These are phyloP conservation scores for Arthrobotrys sphaeroides DNA, from an alignment of 2,329 filamentous ascomycete genomes.

Conservation along the genomic window DNA sequence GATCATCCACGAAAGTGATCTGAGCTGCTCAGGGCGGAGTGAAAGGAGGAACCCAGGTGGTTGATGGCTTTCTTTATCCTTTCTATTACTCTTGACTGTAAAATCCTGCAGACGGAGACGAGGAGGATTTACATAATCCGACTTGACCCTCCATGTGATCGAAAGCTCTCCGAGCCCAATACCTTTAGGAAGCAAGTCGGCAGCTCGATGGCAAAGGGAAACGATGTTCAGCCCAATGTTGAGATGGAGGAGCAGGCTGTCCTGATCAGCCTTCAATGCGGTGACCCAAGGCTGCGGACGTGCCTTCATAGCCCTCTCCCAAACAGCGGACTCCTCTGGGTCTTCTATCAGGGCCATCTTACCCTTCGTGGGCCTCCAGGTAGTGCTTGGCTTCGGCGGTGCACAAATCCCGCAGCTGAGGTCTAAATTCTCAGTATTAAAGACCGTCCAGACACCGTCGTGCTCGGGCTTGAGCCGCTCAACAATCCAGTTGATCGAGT, in stretches of 20 bases:
- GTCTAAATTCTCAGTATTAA: constrained; percentile 49
- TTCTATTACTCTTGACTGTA: constrained; percentile 62
- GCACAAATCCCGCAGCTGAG: constrained; percentile 59
- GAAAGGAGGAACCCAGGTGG: constrained; percentile 60
- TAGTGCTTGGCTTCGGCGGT: constrained; percentile 60
- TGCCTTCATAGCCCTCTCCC: constrained; percentile 66
- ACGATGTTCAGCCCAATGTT: constrained; percentile 62
- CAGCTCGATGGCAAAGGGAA: constrained; percentile 63
- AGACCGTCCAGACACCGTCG: constrained; percentile 53
- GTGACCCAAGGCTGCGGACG: constrained; percentile 63
- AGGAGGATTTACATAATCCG: constrained; percentile 60
- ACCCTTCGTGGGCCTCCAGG: constrained; percentile 60
- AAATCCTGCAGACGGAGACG: constrained; percentile 61
- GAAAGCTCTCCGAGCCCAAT: constrained; percentile 25
- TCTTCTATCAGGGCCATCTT: constrained; percentile 66
- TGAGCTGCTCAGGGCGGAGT: constrained; percentile 67
- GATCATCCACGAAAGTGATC: constrained; percentile 70
- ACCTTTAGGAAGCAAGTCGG: constrained; percentile 57
- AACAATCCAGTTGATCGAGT: constrained; percentile 59
- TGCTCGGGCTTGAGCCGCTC: constrained; percentile 56
- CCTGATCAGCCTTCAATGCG: constrained; percentile 58
- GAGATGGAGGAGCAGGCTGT: constrained; percentile 61
- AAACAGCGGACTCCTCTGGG: constrained; percentile 64
- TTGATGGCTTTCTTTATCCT: constrained; percentile 59
- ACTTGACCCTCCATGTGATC: constrained; percentile 64